These are phyloP conservation scores for Exophiala bonariae DNA, from an alignment of 2,329 filamentous ascomycete species.

Conservation along the genomic window DNA sequence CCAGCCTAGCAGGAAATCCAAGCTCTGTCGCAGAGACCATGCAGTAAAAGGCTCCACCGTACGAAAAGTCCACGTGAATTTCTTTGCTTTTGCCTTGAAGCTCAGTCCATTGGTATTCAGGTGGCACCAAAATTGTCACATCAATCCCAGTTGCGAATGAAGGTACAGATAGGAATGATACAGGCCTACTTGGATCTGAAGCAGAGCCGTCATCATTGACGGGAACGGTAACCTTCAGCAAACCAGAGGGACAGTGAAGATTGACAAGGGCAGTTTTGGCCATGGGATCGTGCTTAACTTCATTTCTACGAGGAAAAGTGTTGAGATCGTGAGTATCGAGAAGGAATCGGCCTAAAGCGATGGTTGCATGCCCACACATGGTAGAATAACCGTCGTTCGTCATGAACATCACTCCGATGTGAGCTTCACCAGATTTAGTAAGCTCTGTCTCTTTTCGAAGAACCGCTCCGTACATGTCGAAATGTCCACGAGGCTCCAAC, in stretches of 20 bases:
- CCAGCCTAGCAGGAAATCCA: slow-evolving; percentile 35
- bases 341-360: slow-evolving; percentile 48
- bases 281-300: slow-evolving; percentile 32
- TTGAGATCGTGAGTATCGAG: slow-evolving; percentile 41
- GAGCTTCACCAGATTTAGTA: slow-evolving; percentile 39
- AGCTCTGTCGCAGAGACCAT: slow-evolving; percentile 39
- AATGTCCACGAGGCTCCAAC: slow-evolving; percentile 51
- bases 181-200: slow-evolving; percentile 39
- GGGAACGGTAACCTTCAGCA: slow-evolving; percentile 44
- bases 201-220: slow-evolving; percentile 27
- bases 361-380: slow-evolving; percentile 55
- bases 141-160: slow-evolving; percentile 40
- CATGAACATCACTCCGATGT: slow-evolving; percentile 51
- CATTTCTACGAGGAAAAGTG: slow-evolving; percentile 40
- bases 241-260: slow-evolving; percentile 48
- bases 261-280: slow-evolving; percentile 33
- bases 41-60: slow-evolving; percentile 48
- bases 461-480: slow-evolving; percentile 55
- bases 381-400: slow-evolving; percentile 52
- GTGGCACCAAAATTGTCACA: slow-evolving; percentile 33
- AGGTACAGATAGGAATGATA: slow-evolving; percentile 45
- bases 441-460: slow-evolving; percentile 45
- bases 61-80: slow-evolving; percentile 33
- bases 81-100: slow-evolving; percentile 23
- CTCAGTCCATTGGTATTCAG: slow-evolving; percentile 39